Evolutionary conservation across 495 filamentous ascomycete genomes (phyloP).

Genomic region (Parathielavia appendiculata): DNA sequence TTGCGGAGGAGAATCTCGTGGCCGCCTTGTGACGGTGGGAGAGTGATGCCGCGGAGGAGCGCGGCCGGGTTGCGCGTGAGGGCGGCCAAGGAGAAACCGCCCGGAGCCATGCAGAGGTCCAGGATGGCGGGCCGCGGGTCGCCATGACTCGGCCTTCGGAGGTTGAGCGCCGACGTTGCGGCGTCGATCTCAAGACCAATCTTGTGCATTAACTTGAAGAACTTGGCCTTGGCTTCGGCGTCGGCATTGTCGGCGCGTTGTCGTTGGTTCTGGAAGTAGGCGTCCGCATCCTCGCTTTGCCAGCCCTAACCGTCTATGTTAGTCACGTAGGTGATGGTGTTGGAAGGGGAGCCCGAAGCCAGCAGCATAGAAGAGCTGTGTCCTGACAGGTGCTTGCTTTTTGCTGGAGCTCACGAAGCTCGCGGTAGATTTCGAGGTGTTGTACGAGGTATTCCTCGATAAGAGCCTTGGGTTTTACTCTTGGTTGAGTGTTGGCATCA

Average conservation of each 20-base stretch:
- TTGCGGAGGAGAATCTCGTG: conserved; percentile 38
- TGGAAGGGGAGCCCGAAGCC: neutral
- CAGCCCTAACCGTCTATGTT: neutral
- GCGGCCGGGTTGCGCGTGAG: conserved; percentile 37
- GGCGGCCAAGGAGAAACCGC: conserved; percentile 42
- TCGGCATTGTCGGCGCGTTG: conserved; percentile 6
- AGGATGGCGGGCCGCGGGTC: conserved; percentile 35
- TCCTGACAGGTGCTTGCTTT: neutral
- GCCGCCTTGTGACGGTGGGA: conserved; percentile 40
- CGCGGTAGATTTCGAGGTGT: neutral
- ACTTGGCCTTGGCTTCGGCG: neutral
- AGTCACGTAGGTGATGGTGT: neutral
- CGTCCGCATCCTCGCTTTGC: neutral
- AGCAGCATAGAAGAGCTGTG: neutral
- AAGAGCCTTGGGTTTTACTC: neutral
- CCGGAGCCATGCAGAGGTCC: conserved; percentile 56
- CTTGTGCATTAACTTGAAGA: conserved; percentile 7
- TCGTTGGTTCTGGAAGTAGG: conserved; percentile 1
- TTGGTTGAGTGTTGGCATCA: neutral
- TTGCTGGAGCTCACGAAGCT: conserved; percentile 3
- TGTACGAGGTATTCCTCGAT: neutral
- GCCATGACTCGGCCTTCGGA: neutral
- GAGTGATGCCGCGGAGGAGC: conserved; percentile 38
- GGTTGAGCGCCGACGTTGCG: conserved; percentile 5
- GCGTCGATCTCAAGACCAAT: conserved; percentile 8